These are phyloP conservation scores for Cercophora sp. DNA, from an alignment of 495 filamentous ascomycete species.

Conservation along the genomic window DNA sequence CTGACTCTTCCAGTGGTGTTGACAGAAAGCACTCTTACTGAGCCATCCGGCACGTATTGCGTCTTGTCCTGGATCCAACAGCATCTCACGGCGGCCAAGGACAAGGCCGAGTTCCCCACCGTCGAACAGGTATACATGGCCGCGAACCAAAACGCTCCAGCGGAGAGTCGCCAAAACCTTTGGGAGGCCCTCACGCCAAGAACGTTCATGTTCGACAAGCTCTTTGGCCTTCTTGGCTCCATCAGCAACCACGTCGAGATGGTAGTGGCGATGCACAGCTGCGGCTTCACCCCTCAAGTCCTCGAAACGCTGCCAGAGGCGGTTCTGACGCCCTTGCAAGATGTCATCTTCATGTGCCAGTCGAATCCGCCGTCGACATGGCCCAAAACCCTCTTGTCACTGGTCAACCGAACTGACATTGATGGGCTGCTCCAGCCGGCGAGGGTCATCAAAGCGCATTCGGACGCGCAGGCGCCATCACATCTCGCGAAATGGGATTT, in stretches of 20 bases:
- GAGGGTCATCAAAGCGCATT: constrained; percentile 37
- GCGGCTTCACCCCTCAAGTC: constrained; percentile 52
- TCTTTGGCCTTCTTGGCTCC: constrained; percentile 42
- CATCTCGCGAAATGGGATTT: constrained; percentile 70
- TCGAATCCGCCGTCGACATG: constrained; percentile 73
- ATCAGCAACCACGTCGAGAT: constrained; percentile 42
- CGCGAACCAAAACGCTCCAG: constrained; percentile 2
- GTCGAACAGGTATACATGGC: constrained; percentile 49
- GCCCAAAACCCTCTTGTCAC: constrained; percentile 61
- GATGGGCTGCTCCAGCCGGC: constrained; percentile 57
- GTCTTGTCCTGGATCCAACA: constrained; percentile 61
- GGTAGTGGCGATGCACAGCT: constrained; percentile 58
- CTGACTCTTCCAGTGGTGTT: constrained; percentile 14
- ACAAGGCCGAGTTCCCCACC: constrained; percentile 51
- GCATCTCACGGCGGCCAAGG: constrained; percentile 53
- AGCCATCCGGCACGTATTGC: constrained; percentile 65
- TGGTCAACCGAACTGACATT: constrained; percentile 81
- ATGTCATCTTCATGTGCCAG: constrained; percentile 80
- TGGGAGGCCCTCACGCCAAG: constrained; percentile 48
- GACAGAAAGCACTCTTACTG: constrained; percentile 28
- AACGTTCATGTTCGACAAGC: constrained; percentile 59
- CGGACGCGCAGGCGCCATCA: constrained; percentile 46
- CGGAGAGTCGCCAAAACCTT: constrained; percentile 10
- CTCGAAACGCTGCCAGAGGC: constrained; percentile 83
- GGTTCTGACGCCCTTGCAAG: constrained; percentile 70